Percentiles rank a stretch among this genome's conserved stretches.
Evolutionary conservation across 768 basidiomycete genomes (phyloP).

Genomic region (Auriscalpium microsporum): DNA sequence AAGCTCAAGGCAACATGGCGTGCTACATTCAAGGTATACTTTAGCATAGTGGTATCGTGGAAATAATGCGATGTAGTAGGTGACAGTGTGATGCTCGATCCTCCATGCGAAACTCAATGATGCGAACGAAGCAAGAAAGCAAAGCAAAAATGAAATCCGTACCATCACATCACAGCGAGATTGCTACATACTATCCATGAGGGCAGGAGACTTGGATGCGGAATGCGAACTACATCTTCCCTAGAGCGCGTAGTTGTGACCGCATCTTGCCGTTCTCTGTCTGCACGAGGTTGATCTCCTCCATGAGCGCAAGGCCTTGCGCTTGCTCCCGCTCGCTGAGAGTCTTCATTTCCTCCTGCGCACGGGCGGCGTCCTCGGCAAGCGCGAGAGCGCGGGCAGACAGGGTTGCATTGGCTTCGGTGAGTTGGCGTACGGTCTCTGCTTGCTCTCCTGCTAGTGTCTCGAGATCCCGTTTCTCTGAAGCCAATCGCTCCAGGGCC

Average conservation of each 20-base stretch:
- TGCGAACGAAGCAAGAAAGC: neutral
- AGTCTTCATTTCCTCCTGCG: constrained; percentile 59
- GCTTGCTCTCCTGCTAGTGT: constrained; percentile 60
- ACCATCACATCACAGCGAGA: neutral
- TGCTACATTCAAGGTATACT: neutral
- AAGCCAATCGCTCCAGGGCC: constrained; percentile 46
- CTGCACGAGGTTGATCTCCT: constrained; percentile 81
- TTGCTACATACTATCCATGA: too few relatives aligned
- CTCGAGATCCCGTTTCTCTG: constrained; percentile 67
- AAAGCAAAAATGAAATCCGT: neutral
- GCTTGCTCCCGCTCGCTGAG: constrained; percentile 67
- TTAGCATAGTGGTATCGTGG: constrained; percentile 1
- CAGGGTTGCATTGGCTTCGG: constrained; percentile 70
- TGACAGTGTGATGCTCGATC: neutral
- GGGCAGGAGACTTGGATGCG: too few relatives aligned
- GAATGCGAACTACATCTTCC: constrained; percentile 33
- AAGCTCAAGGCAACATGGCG: too few relatives aligned
- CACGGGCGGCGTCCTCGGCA: constrained; percentile 60
- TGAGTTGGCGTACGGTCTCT: constrained; percentile 63
- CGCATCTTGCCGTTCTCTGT: constrained; percentile 66
- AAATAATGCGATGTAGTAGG: neutral
- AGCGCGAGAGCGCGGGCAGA: constrained; percentile 64
- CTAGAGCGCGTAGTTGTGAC: constrained; percentile 53
- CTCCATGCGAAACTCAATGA: neutral
- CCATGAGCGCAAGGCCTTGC: constrained; percentile 76